A percentile compares a stretch with the other conserved stretches of the same genome.
phyloP scores from a whole-genome alignment of 495 filamentous ascomycete genomes.

The Stereocaulon alpinum region DNA sequence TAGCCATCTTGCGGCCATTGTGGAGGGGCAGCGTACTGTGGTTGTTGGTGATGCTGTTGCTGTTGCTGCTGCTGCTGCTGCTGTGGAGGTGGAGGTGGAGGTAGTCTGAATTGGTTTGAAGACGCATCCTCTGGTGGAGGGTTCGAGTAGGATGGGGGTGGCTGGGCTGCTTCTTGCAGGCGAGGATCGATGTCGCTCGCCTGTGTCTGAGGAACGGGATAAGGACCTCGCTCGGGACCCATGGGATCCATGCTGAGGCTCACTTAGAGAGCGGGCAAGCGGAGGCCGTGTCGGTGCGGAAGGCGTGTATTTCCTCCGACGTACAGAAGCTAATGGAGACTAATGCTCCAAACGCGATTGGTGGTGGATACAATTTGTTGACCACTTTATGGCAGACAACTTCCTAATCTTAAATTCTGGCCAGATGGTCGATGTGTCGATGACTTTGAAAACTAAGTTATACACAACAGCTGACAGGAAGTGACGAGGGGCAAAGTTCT shows the following conservation, averaged over 20 bases:
- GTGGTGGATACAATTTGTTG: too few relatives aligned
- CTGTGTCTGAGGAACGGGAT: constrained; percentile 7
- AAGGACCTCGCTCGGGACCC: constrained; percentile 3
- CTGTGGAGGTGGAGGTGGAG: constrained; percentile 2
- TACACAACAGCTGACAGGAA: too few relatives aligned
- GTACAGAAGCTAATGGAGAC: background rate
- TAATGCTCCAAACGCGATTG: too few relatives aligned
- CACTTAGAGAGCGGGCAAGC: constrained; percentile 2
- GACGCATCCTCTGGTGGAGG: background rate
- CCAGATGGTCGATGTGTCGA: too few relatives aligned
- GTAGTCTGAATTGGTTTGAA: background rate
- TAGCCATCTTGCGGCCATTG: constrained; percentile 13
- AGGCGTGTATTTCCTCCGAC: constrained; percentile 6
- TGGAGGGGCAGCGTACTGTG: constrained; percentile 5
- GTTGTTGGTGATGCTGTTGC: constrained; percentile 1
- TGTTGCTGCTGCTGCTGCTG: constrained; percentile 11
- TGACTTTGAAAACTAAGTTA: too few relatives aligned
- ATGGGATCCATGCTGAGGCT: constrained; percentile 5
- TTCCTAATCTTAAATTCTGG: too few relatives aligned
- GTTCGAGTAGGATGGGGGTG: background rate
- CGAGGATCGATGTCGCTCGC: constrained; percentile 15
- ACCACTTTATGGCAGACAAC: too few relatives aligned
- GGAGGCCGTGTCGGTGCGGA: constrained; percentile 13
- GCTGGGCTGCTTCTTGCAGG: constrained; percentile 8
- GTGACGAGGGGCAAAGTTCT: too few relatives aligned